Conservation (phyloP, 176 grass and related monocot species). For the Oryza officinalis region DNA sequence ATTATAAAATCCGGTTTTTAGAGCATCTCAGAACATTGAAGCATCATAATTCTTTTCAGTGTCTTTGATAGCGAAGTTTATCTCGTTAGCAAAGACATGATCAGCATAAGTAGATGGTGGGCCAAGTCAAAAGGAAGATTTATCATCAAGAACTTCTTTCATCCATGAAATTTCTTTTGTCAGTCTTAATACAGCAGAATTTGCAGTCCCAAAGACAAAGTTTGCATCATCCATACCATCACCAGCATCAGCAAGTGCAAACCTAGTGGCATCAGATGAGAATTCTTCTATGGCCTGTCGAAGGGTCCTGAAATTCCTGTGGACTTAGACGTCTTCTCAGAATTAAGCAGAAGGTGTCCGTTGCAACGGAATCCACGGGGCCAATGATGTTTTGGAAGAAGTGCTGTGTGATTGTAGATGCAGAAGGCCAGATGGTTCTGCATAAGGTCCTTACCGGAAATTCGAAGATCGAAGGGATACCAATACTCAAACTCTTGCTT, state of each 20-base stretch:
- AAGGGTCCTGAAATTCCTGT: conserved; percentile 81
- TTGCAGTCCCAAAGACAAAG: conserved; percentile 81
- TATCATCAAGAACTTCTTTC: conserved; percentile 66
- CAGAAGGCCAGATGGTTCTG: conserved; percentile 80
- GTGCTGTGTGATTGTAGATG: conserved; percentile 73
- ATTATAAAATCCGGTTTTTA: conserved; percentile 82
- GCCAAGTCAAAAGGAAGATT: conserved; percentile 53
- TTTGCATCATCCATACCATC: conserved; percentile 91
- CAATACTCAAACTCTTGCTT: conserved; percentile 85
- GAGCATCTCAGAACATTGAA: conserved; percentile 76
- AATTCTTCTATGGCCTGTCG: conserved; percentile 59
- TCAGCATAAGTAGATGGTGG: conserved; percentile 61
- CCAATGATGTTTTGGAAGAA: conserved; percentile 72
- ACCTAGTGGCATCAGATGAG: conserved; percentile 82
- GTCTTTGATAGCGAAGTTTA: conserved; percentile 61
- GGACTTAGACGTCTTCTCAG: conserved; percentile 88
- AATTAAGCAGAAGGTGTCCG: conserved; percentile 87
- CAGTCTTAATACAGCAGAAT: conserved; percentile 71
- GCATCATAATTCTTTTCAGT: conserved; percentile 65
- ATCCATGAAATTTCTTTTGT: conserved; percentile 89
- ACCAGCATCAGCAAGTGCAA: conserved; percentile 83
- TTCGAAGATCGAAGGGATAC: conserved; percentile 81
- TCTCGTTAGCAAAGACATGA: conserved; percentile 75
- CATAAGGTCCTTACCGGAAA: conserved; percentile 79
- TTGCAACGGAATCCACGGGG: conserved; percentile 77